A percentile compares a stretch with the other conserved stretches of the same genome.
These are phyloP conservation scores for Dactylorhiza incarnata DNA, from an alignment of 106 monocot species.

Conservation along the genomic window DNA sequence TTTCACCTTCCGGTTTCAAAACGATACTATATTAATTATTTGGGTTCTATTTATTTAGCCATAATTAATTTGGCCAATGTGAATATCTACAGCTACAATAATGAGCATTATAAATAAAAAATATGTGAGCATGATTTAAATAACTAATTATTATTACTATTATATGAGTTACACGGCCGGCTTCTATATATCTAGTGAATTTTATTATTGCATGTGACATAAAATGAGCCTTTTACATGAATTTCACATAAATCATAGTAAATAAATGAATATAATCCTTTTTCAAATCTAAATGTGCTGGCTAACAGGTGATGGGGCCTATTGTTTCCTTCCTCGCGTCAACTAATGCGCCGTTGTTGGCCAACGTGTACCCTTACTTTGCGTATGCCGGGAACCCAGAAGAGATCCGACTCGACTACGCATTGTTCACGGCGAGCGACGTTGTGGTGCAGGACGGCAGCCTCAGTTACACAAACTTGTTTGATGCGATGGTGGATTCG, in stretches of 20 bases:
- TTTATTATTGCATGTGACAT: not conserved
- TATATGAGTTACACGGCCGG: not conserved
- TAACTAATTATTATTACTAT: too few relatives aligned
- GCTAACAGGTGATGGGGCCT: not conserved
- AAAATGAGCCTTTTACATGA: too few relatives aligned
- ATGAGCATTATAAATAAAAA: too few relatives aligned
- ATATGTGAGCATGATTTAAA: too few relatives aligned
- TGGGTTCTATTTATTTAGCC: too few relatives aligned
- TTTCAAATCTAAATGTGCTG: too few relatives aligned
- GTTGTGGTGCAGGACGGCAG: slow-evolving; percentile 16
- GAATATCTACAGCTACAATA: too few relatives aligned
- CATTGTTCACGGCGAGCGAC: slow-evolving; percentile 6
- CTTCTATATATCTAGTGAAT: not conserved
- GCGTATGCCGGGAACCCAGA: slow-evolving; percentile 6
- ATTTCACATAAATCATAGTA: too few relatives aligned
- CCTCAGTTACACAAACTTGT: slow-evolving; percentile 16
- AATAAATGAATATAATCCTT: too few relatives aligned
- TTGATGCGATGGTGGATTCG: slow-evolving; percentile 23
- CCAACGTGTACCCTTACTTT: slow-evolving; percentile 22
- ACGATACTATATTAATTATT: too few relatives aligned
- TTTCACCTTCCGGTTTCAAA: too few relatives aligned
- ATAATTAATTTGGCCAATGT: too few relatives aligned
- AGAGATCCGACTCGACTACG: slow-evolving; percentile 9
- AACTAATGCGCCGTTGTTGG: slow-evolving; percentile 3
- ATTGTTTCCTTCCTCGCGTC: slow-evolving; percentile 6